phyloP scores from a whole-genome alignment of 2,329 filamentous ascomycete species.

The Teratosphaeriaceae sp. region DNA sequence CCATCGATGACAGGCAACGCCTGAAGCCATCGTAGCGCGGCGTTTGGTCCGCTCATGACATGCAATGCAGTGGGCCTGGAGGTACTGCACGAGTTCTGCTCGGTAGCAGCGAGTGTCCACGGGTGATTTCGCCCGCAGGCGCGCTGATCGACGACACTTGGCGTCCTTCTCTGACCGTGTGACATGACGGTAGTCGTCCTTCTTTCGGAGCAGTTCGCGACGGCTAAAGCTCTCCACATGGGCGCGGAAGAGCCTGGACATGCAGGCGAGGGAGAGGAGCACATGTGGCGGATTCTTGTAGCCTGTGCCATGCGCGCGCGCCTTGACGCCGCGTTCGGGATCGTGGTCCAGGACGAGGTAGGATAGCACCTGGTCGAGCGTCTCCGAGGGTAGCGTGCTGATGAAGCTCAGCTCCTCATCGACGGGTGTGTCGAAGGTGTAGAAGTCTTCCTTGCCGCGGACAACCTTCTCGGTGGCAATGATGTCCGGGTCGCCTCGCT shows the following conservation, averaged over 20 bases:
- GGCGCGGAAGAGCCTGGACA: slow-evolving; percentile 10
- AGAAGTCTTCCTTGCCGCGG: neutral
- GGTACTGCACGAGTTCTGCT: too few species aligned
- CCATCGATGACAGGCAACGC: slow-evolving; percentile 1
- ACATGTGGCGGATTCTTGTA: slow-evolving; percentile 9
- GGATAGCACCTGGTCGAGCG: slow-evolving; percentile 11
- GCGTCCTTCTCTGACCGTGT: neutral
- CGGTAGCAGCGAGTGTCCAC: too few species aligned
- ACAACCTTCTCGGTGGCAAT: neutral
- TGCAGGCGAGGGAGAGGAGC: slow-evolving; percentile 11
- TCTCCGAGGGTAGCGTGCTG: slow-evolving; percentile 9
- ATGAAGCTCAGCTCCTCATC: slow-evolving; percentile 11
- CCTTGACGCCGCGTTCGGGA: slow-evolving; percentile 6
- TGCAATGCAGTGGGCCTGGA: too few species aligned
- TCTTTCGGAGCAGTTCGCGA: slow-evolving; percentile 4
- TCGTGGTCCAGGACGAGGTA: slow-evolving; percentile 13
- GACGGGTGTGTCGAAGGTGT: neutral
- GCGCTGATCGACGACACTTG: too few species aligned
- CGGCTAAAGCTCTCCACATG: slow-evolving; percentile 9
- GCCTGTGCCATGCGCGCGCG: neutral
- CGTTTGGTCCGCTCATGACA: too few species aligned
- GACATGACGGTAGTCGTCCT: neutral
- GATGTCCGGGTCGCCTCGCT: too few species aligned
- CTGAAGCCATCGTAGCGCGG: too few species aligned
- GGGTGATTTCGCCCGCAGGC: too few species aligned